Evolutionary conservation across 1,284 basidiomycete genomes (phyloP).

Genomic region (Sporisorium iseilematis-ciliati): DNA sequence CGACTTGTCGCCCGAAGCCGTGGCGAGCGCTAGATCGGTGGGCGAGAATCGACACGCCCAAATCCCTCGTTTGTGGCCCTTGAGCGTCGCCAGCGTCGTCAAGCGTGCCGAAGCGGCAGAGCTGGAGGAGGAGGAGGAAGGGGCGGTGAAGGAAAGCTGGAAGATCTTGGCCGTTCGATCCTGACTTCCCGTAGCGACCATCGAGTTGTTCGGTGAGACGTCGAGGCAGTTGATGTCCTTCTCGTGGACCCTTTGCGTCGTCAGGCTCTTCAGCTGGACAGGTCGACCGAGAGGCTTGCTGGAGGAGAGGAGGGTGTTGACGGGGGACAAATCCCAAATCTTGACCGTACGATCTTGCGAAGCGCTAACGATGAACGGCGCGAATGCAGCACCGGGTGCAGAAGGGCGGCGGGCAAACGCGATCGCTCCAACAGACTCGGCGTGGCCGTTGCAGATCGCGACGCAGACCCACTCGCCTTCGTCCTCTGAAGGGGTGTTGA

Average conservation of each 20-base stretch:
- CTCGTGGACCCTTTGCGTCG: conserved; percentile 93
- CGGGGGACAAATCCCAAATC: conserved; percentile 83
- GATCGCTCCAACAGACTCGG: conserved; percentile 92
- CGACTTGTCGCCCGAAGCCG: conserved; percentile 93
- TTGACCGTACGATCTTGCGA: conserved; percentile 98
- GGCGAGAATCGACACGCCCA: conserved; percentile 92
- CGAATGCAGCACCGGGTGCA: conserved; percentile 14
- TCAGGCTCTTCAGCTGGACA: conserved; percentile 78
- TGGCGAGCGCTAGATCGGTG: conserved; percentile 86
- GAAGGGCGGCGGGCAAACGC: conserved; percentile 73
- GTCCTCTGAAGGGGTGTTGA: conserved; percentile 51
- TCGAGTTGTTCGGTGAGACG: conserved; percentile 86
- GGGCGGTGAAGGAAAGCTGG: conserved; percentile 76
- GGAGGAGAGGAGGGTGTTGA: conserved; percentile 33
- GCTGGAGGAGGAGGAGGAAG: conserved; percentile 62
- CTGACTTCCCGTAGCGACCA: conserved; percentile 94
- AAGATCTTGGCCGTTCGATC: conserved; percentile 95
- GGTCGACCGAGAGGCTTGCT: conserved; percentile 5
- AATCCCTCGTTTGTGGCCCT: conserved; percentile 95
- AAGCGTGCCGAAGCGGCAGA: conserved; percentile 71
- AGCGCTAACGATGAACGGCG: conserved; percentile 79
- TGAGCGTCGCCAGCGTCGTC: conserved; percentile 85
- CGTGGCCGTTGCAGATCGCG: conserved; percentile 90
- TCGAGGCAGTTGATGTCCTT: conserved; percentile 99
- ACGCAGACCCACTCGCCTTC: conserved; percentile 80